A percentile compares a stretch with the other conserved stretches of the same genome.
Conservation (phyloP, 495 filamentous ascomycete species). For the Monascus purpureus region DNA sequence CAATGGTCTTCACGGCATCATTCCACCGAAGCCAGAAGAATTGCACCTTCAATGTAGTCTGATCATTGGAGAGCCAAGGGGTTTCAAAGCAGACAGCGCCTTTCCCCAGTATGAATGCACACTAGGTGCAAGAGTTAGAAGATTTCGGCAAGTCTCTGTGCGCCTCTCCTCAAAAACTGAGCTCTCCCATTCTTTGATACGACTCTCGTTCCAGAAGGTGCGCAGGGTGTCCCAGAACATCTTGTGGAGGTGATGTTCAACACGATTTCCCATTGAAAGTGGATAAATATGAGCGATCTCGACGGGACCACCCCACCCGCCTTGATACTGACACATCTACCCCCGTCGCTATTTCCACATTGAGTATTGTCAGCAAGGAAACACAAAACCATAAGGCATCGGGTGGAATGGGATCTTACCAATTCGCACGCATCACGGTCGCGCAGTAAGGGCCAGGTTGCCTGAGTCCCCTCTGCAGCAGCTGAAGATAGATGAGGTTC, state of each 20-base stretch:
- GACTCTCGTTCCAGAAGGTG: not conserved
- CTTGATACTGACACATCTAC: not conserved
- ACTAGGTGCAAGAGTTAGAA: not conserved
- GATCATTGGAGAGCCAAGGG: not conserved
- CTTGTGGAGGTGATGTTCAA: not conserved
- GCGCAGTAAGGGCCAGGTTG: too few relatives aligned
- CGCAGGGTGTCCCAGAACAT: not conserved
- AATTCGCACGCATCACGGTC: too few relatives aligned
- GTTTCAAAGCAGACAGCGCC: slow-evolving; percentile 1
- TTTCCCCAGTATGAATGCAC: not conserved
- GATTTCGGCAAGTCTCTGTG: not conserved
- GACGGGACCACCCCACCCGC: not conserved
- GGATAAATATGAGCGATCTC: not conserved
- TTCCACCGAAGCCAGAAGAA: not conserved
- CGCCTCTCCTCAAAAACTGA: not conserved
- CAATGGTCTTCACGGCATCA: not conserved
- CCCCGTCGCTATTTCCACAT: too few relatives aligned
- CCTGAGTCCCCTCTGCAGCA: too few relatives aligned
- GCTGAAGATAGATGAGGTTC: too few relatives aligned
- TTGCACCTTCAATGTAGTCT: not conserved
- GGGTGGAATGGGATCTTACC: too few relatives aligned
- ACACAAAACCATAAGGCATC: too few relatives aligned
- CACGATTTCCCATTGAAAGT: not conserved
- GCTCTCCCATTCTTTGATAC: not conserved
- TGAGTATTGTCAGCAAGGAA: too few relatives aligned